phyloP scores from a whole-genome alignment of 176 grass and related monocot genomes.

The Carex kokanica region DNA sequence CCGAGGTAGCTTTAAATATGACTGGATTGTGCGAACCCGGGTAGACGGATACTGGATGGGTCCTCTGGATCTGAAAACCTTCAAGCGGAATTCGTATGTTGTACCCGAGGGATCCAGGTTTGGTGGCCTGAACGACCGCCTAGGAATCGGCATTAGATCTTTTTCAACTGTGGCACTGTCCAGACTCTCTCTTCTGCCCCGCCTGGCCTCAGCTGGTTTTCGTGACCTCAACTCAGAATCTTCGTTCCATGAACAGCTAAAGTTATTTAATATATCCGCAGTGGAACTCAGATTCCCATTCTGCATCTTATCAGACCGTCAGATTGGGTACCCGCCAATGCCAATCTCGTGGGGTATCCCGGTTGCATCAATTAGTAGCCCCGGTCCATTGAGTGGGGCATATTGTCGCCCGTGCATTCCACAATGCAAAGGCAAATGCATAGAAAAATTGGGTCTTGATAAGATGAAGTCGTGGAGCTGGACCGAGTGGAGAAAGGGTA shows the following conservation, averaged over 20 bases:
- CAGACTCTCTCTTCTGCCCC: slow-evolving; percentile 44
- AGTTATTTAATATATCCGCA: background rate
- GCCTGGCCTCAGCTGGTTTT: slow-evolving; percentile 36
- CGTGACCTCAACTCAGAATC: slow-evolving; percentile 65
- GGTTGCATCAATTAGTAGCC: slow-evolving; percentile 53
- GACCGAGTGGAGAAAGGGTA: slow-evolving; percentile 38
- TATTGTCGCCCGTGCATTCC: slow-evolving; percentile 62
- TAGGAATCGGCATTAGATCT: slow-evolving; percentile 38
- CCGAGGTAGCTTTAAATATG: slow-evolving; percentile 48
- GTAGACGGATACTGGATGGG: slow-evolving; percentile 66
- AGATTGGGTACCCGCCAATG: slow-evolving; percentile 41
- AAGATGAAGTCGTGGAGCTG: background rate
- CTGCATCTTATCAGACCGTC: slow-evolving; percentile 54
- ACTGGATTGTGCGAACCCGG: slow-evolving; percentile 61
- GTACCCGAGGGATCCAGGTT: slow-evolving; percentile 62
- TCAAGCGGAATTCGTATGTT: slow-evolving; percentile 29
- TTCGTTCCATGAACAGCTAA: slow-evolving; percentile 53
- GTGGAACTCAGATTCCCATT: slow-evolving; percentile 49
- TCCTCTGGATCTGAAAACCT: slow-evolving; percentile 25
- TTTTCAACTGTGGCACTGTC: slow-evolving; percentile 40
- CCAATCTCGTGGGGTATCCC: slow-evolving; percentile 34
- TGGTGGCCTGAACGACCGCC: slow-evolving; percentile 73
- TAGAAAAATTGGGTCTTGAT: background rate
- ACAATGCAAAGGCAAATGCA: slow-evolving; percentile 34
- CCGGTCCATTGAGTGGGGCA: slow-evolving; percentile 57